Evolutionary conservation across 805 yeast species (phyloP).

Genomic region (Cyberlindnera maclurae): DNA sequence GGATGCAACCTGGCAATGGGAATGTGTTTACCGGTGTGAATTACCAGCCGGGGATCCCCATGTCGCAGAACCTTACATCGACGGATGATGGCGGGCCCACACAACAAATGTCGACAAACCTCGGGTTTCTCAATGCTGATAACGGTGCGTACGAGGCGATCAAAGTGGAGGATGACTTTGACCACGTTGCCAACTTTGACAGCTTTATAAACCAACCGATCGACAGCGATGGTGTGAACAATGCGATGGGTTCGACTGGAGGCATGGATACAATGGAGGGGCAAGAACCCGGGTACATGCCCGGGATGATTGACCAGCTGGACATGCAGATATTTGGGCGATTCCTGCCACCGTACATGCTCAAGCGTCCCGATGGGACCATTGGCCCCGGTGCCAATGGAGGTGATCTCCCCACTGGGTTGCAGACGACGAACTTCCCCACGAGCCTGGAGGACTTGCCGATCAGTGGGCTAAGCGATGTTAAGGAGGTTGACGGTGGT

Average conservation of each 20-base stretch:
- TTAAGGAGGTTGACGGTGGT: neutral
- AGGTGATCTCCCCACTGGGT: conserved; percentile 23
- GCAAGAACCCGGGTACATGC: conserved; percentile 39
- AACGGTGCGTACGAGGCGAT: conserved; percentile 10
- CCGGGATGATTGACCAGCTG: conserved; percentile 78
- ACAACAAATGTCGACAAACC: neutral
- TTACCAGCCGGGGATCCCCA: conserved; percentile 16
- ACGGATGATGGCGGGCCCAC: neutral
- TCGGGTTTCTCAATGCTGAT: neutral
- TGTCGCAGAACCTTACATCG: conserved; percentile 20
- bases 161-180: conserved; percentile 19
- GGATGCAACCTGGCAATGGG: too few species aligned
- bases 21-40: conserved; percentile 5
- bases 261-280: neutral
- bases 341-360: conserved; percentile 80
- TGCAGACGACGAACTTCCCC: conserved; percentile 20
- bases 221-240: neutral
- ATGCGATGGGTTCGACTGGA: neutral
- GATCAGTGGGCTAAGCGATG: conserved; percentile 5
- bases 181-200: conserved; percentile 25
- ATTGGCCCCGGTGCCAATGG: conserved; percentile 24
- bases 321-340: conserved; percentile 83
- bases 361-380: conserved; percentile 27
- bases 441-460: conserved; percentile 18
- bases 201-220: conserved; percentile 22